phyloP scores from a whole-genome alignment of 371 early-diverging fungal genomes.

The Syncephalastrum monosporum region DNA sequence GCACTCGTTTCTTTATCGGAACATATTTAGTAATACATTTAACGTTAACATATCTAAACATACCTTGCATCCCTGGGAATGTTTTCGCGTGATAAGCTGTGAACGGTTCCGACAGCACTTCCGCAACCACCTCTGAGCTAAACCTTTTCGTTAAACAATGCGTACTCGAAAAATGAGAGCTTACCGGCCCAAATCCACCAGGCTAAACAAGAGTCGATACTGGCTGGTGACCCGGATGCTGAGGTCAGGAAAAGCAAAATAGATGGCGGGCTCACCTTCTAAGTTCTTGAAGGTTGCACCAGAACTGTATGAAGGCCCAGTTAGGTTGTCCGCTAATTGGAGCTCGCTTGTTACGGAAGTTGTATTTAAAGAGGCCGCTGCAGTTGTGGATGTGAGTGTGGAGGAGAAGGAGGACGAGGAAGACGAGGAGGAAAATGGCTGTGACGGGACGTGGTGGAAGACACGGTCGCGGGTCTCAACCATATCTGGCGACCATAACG shows the following conservation, averaged over 20 bases:
- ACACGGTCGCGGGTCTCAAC: no score
- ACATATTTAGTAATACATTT: no score
- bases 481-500: no score
- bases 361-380: no score
- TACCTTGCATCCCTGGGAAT: conserved; percentile 23
- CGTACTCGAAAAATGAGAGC: background rate
- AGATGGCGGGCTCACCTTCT: conserved; percentile 74
- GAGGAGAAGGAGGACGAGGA: no score
- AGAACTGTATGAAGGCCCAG: no score
- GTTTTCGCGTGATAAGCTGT: conserved; percentile 59
- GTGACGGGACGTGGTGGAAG: no score
- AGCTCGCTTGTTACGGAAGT: no score
- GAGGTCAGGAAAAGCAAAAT: conserved; percentile 91
- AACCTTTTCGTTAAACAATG: conserved; percentile 4
- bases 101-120: conserved; percentile 57
- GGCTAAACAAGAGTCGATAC: conserved; percentile 76
- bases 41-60: background rate
- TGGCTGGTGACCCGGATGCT: conserved; percentile 87
- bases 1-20: no score
- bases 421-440: no score
- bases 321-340: no score
- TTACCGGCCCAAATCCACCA: conserved; percentile 50
- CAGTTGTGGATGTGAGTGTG: no score
- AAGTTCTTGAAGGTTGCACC: conserved; percentile 55
- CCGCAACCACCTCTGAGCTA: conserved; percentile 56